These are phyloP conservation scores for Jatropha podagrica DNA, from an alignment of 441 rosid genomes.

Conservation along the genomic window DNA sequence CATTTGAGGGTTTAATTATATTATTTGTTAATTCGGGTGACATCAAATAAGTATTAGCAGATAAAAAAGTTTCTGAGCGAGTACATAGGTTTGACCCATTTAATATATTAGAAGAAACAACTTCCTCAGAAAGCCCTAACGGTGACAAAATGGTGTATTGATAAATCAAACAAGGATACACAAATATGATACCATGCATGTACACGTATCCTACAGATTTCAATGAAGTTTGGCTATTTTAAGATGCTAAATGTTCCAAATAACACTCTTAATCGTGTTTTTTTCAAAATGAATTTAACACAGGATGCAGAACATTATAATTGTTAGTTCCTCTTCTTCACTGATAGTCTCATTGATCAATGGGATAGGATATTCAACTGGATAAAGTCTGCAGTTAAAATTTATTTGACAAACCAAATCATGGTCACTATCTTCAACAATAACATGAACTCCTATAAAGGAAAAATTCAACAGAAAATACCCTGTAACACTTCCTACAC, in stretches of 20 bases:
- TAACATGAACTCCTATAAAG: constrained; percentile 10
- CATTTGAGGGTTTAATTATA: neutral
- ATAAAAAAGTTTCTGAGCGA: neutral
- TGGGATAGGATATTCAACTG: neutral
- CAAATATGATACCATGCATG: neutral
- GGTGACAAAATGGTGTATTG: neutral
- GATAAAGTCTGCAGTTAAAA: constrained; percentile 2
- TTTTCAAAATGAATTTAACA: neutral
- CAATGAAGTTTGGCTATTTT: neutral
- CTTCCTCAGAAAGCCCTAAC: neutral
- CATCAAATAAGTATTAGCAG: neutral
- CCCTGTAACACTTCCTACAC: constrained; percentile 94
- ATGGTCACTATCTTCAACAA: constrained; percentile 14
- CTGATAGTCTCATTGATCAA: neutral
- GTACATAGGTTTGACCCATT: neutral
- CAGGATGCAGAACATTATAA: neutral
- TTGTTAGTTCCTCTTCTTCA: constrained; percentile 5
- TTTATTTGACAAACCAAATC: constrained; percentile 12
- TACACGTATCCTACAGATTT: neutral
- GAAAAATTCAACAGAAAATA: constrained; percentile 38
- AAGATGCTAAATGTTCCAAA: neutral
- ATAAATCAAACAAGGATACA: neutral
- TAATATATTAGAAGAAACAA: neutral
- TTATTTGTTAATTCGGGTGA: neutral
- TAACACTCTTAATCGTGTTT: neutral